Evolutionary conservation across 2,329 filamentous ascomycete species (phyloP), one percentile per base, ranked within the genome.

Genomic region (Stagonosporopsis tanaceti): DNA sequence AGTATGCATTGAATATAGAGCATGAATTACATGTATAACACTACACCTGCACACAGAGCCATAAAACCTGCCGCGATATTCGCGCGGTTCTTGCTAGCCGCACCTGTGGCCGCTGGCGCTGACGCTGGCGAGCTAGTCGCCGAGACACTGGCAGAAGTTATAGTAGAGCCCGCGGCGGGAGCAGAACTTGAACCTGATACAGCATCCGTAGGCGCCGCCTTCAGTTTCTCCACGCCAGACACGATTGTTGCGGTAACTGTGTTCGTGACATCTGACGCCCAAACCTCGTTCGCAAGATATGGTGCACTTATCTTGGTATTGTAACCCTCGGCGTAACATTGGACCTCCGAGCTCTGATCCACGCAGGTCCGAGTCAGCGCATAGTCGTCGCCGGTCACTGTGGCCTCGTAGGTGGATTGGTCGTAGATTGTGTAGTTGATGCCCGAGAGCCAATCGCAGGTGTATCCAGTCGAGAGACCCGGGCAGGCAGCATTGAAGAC

Each of bases 401-500:
- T 52, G 7, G 32, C 39, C 20, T 51, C 48, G 24, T 38, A 51
- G n/a, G 39, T 38, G 4, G 40, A 44, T 22, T 30, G 12, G 11
- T 51, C 14, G n/a, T 37, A 28, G 40, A 51, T 51, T 7, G 30
- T 45, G 40, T 38, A 44, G 17, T 51, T 24, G n/a, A 51, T 11
- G 24, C 37, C 47, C 6, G 14, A 15, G 2, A 22, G 14, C 47
- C 47, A 51, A 32, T 52, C 32, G 27, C 41, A 47, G 7, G 12
- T 27, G 6, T 12, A 14, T 1, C 6, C 15, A 11, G 17, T 24
- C 17, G 38, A 34, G 4, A 15, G 22, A 4, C 12, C 39, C 4
- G 40, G 22, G 6, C 50, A 45, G 24, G 40, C 34, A 20, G 34
- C 38, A 6, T 34, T 17, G 14, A 52, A 20, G 25, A 45, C 17